Evolutionary conservation across 805 yeast species (phyloP).

Genomic region (Millerozyma miso): DNA sequence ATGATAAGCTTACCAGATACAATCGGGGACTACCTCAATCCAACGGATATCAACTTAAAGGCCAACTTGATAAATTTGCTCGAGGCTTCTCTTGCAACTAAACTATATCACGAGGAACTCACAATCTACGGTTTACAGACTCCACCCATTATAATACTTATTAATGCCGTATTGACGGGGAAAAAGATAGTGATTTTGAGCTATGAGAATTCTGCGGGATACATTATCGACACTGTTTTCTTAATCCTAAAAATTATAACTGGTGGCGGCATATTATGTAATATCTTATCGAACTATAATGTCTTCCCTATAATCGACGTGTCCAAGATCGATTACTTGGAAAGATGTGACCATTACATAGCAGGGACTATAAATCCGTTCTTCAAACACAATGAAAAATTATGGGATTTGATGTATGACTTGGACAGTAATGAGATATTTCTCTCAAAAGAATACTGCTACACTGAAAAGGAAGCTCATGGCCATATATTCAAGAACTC

Average conservation of each 20-base stretch:
- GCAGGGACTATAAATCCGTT: conserved; percentile 70
- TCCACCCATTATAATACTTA: conserved; percentile 38
- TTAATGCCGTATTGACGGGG: conserved; percentile 37
- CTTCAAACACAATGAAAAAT: conserved; percentile 47
- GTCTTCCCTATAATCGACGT: conserved; percentile 61
- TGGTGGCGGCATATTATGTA: conserved; percentile 40
- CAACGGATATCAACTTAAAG: conserved; percentile 41
- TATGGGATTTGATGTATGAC: conserved; percentile 63
- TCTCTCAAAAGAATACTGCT: conserved; percentile 18
- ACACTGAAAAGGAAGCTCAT: conserved; percentile 8
- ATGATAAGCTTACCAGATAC: conserved; percentile 37
- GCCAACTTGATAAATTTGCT: conserved; percentile 31
- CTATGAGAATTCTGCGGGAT: conserved; percentile 37
- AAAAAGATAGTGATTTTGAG: conserved; percentile 35
- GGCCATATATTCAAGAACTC: conserved; percentile 25
- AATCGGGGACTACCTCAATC: conserved; percentile 41
- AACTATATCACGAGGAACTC: conserved; percentile 40
- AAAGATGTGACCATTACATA: conserved; percentile 39
- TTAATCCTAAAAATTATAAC: conserved; percentile 38
- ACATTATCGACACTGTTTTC: conserved; percentile 39
- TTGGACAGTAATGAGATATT: conserved; percentile 47
- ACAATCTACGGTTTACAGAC: conserved; percentile 52
- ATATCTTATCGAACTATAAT: conserved; percentile 33
- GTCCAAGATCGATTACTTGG: conserved; percentile 49
- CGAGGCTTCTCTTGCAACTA: conserved; percentile 31